phyloP scores from a whole-genome alignment of 805 yeast species.

The Tetrapisispora namnaoensis region DNA sequence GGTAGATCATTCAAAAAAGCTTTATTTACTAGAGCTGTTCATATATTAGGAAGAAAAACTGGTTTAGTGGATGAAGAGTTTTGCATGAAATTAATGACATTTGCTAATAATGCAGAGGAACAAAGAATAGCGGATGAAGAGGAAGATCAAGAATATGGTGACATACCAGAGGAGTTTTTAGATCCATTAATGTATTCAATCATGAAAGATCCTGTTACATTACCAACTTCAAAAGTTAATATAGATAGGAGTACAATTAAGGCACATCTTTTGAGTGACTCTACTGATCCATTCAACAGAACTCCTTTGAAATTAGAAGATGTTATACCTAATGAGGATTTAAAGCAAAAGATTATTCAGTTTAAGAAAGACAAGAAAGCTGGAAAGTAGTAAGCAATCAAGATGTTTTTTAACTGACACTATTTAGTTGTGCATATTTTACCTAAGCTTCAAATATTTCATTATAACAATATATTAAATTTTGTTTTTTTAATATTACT shows the following conservation, averaged over 20 bases:
- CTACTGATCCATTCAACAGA: slow-evolving; percentile 96
- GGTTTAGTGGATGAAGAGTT: slow-evolving; percentile 46
- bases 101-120: slow-evolving; percentile 57
- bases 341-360: slow-evolving; percentile 49
- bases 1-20: slow-evolving; percentile 73
- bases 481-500: no score
- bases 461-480: neutral
- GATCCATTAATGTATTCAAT: slow-evolving; percentile 95
- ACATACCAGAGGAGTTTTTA: slow-evolving; percentile 89
- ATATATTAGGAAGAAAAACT: slow-evolving; percentile 46
- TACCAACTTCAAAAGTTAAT: slow-evolving; percentile 76
- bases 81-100: slow-evolving; percentile 40
- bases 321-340: slow-evolving; percentile 66
- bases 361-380: slow-evolving; percentile 41
- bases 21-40: slow-evolving; percentile 61
- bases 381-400: slow-evolving; percentile 6
- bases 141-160: slow-evolving; percentile 83
- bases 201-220: slow-evolving; percentile 93
- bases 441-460: no score
- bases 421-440: no score
- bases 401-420: no score
- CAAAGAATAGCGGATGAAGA: slow-evolving; percentile 57
- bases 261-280: slow-evolving; percentile 85
- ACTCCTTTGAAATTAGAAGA: slow-evolving; percentile 84
- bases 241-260: slow-evolving; percentile 89